Base-by-base conservation (phyloP, 2,329 filamentous ascomycete species). In the Cladosporium phlei region DNA sequence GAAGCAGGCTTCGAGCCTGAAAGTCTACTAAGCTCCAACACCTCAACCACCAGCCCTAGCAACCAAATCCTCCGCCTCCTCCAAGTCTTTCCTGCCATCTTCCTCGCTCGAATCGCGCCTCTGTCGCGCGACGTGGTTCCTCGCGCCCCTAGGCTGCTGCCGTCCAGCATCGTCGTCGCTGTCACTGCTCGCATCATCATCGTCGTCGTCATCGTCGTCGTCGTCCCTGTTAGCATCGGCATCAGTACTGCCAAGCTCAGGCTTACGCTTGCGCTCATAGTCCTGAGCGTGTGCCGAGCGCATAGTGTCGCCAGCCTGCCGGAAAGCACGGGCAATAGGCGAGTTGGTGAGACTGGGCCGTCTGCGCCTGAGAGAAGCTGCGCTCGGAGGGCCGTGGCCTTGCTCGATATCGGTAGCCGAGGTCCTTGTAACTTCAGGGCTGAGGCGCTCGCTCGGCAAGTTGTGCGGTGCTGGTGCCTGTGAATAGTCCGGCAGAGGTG, bases 231-330 rank as follows among this genome's bases (percentile, higher is more conserved):
- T 8, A 27, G 24, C 44, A 5, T 39, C 43, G 8, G 34, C 33
- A 34, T 44, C 44, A 48, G 55, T 42, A 49, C 60, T 59, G 11
- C 71, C 62, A 10, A 70, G 61, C 27, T 72, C 71, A 0, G 74
- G 73, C 21, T 72, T 76, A 52, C 80, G 77, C 64, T 80, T 86
- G 70, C 93, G 85, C 68, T 94, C 86, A 64, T 96, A 97, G 68
- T 97, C 91, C 64, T 95, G 85, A 51, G 80, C 85, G 64, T 97
- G 93, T 5, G 91, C 91, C 51, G 83, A 78, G 3, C 88, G 85
- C 55, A 96, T 75, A n/a, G 89, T 81, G 11, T 76, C 80, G 4
- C 78, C 80, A 10, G 83, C 74, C 1, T 76, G 69, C n/a, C 66
- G 66, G 9, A 80, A 66, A 6, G 67, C 72, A 17, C 66, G 55